Evolutionary conservation across 305 asterid species (phyloP).

Genomic region (Lippia alba): DNA sequence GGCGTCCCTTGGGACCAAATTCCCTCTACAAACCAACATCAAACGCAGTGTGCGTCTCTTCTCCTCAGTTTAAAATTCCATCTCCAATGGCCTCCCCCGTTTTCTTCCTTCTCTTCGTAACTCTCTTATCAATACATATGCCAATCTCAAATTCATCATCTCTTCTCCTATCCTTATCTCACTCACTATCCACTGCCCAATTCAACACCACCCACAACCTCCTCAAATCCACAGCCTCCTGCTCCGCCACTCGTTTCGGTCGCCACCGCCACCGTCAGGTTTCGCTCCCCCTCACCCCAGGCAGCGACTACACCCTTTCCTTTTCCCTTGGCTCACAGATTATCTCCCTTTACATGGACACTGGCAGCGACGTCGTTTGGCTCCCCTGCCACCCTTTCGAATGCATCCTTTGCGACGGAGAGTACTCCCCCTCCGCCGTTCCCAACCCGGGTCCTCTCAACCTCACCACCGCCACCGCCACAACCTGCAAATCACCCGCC

Average conservation of each 20-base stretch:
- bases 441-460: conserved; percentile 70
- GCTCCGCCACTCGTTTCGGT: conserved; percentile 63
- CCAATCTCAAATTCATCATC: conserved; percentile 27
- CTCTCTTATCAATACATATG: conserved; percentile 14
- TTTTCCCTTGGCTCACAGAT: conserved; percentile 70
- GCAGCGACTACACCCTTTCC: conserved; percentile 83
- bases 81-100: conserved; percentile 63
- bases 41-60: not conserved
- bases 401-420: conserved; percentile 89
- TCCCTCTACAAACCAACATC: not conserved
- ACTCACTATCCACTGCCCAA: conserved; percentile 55
- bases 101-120: conserved; percentile 36
- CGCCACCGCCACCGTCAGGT: conserved; percentile 68
- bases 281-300: conserved; percentile 84
- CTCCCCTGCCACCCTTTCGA: conserved; percentile 88
- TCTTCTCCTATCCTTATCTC: conserved; percentile 62
- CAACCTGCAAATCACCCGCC: conserved; percentile 67
- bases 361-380: conserved; percentile 96
- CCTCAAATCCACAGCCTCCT: conserved; percentile 71
- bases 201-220: conserved; percentile 69
- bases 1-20: too few species aligned
- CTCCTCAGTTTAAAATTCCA: not conserved
- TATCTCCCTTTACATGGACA: conserved; percentile 86
- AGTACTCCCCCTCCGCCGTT: conserved; percentile 58
- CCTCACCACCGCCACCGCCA: conserved; percentile 56